Conservation (phyloP, 2,329 filamentous ascomycete genomes). For the Alternaria arbusti region DNA sequence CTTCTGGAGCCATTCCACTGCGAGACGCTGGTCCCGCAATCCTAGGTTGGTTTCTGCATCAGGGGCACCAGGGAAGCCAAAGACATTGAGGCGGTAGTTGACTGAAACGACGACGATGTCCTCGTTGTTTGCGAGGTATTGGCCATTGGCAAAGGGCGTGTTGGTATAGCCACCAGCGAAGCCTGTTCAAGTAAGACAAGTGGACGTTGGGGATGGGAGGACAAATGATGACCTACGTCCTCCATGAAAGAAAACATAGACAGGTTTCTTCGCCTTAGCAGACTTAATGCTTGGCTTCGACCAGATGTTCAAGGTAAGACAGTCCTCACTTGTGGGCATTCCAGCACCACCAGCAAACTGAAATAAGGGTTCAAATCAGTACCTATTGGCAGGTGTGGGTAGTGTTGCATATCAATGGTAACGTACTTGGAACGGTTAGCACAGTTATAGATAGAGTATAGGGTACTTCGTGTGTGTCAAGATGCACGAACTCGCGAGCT, state of each 20-base stretch:
- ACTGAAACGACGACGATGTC: constrained; percentile 53
- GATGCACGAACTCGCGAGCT: background rate
- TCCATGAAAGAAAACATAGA: constrained; percentile 53
- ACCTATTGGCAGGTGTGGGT: background rate
- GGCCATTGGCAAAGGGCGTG: constrained; percentile 48
- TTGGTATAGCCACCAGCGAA: constrained; percentile 47
- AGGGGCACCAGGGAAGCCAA: constrained; percentile 43
- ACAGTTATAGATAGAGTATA: background rate
- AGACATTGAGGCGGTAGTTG: constrained; percentile 48
- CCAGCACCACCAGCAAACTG: constrained; percentile 26
- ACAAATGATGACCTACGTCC: constrained; percentile 39
- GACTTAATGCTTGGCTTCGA: constrained; percentile 30
- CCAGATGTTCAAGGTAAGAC: constrained; percentile 42
- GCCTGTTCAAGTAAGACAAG: constrained; percentile 18
- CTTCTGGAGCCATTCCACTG: constrained; percentile 59
- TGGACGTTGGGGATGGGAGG: background rate
- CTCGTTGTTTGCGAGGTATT: constrained; percentile 44
- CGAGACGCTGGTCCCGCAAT: constrained; percentile 61
- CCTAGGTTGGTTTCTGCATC: constrained; percentile 54
- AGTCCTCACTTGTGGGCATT: constrained; percentile 35
- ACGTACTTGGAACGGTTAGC: background rate
- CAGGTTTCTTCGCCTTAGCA: constrained; percentile 36
- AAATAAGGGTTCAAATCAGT: background rate
- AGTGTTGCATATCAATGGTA: background rate
- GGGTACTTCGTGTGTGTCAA: background rate